phyloP scores from a whole-genome alignment of 768 basidiomycete species.

The Rhodotorula taiwanensis region DNA sequence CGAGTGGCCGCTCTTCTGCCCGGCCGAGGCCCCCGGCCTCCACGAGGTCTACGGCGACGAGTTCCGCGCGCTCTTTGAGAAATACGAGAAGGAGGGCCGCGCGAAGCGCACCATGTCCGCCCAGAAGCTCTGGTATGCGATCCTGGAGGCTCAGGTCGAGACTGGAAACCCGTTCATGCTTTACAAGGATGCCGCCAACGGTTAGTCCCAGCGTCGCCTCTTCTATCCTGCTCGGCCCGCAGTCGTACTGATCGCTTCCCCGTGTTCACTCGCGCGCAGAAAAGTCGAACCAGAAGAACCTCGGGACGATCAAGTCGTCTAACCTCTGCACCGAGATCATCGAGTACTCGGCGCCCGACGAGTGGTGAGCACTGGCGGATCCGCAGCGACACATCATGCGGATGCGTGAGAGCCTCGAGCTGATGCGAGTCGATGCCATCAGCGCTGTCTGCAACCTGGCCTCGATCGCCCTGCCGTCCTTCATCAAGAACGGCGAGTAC shows the following conservation, averaged over 20 bases:
- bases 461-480: slow-evolving; percentile 88
- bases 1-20: slow-evolving; percentile 96
- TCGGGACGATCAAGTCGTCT: slow-evolving; percentile 98
- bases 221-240: neutral
- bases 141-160: slow-evolving; percentile 93
- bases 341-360: slow-evolving; percentile 94
- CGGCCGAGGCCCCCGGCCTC: slow-evolving; percentile 86
- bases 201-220: slow-evolving; percentile 50
- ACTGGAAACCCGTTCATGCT: slow-evolving; percentile 99
- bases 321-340: slow-evolving; percentile 99
- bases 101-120: slow-evolving; percentile 77
- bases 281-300: slow-evolving; percentile 97
- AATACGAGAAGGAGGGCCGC: slow-evolving; percentile 84
- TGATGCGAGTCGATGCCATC: too few species aligned
- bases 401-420: too few species aligned
- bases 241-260: neutral
- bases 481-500: slow-evolving; percentile 59
- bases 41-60: slow-evolving; percentile 82
- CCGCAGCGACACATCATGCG: too few species aligned
- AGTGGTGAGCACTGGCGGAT: slow-evolving; percentile 37
- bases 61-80: slow-evolving; percentile 76
- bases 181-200: slow-evolving; percentile 93
- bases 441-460: slow-evolving; percentile 94
- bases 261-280: too few species aligned
- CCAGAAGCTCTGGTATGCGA: slow-evolving; percentile 97